These are phyloP conservation scores for Diaporthe velutina DNA, from an alignment of 2,329 filamentous ascomycete species.

Conservation along the genomic window DNA sequence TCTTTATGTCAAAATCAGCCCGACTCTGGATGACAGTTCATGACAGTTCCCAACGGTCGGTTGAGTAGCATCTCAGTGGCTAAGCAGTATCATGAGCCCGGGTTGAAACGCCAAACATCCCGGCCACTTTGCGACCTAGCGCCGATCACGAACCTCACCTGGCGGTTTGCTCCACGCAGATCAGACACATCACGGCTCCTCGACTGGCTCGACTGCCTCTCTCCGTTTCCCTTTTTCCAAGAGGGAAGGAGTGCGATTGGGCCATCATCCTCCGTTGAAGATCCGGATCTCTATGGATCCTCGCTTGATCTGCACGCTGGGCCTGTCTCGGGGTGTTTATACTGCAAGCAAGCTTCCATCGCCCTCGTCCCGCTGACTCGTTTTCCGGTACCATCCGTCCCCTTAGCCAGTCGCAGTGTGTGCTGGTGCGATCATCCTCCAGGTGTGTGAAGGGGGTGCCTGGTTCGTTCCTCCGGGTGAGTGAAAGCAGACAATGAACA, in stretches of 20 bases:
- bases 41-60: slow-evolving; percentile 9
- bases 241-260: slow-evolving; percentile 29
- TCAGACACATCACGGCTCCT: slow-evolving; percentile 28
- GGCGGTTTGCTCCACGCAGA: slow-evolving; percentile 15
- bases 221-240: not conserved
- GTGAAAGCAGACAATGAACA: not conserved
- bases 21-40: slow-evolving; percentile 22
- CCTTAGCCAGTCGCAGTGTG: not conserved
- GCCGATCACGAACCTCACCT: slow-evolving; percentile 18
- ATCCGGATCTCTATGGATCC: slow-evolving; percentile 22
- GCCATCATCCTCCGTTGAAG: not conserved
- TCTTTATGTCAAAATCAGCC: slow-evolving; percentile 30
- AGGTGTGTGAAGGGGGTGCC: not conserved
- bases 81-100: slow-evolving; percentile 27
- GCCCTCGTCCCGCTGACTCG: slow-evolving; percentile 12
- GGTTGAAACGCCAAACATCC: slow-evolving; percentile 21
- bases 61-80: slow-evolving; percentile 21
- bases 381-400: not conserved
- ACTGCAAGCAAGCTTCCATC: slow-evolving; percentile 11
- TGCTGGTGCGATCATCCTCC: not conserved
- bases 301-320: slow-evolving; percentile 25
- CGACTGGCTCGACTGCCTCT: not conserved
- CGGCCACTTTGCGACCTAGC: slow-evolving; percentile 16
- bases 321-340: slow-evolving; percentile 26
- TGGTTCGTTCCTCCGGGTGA: not conserved